phyloP scores from a whole-genome alignment of 2,329 filamentous ascomycete genomes.

The Hysterium pulicare region DNA sequence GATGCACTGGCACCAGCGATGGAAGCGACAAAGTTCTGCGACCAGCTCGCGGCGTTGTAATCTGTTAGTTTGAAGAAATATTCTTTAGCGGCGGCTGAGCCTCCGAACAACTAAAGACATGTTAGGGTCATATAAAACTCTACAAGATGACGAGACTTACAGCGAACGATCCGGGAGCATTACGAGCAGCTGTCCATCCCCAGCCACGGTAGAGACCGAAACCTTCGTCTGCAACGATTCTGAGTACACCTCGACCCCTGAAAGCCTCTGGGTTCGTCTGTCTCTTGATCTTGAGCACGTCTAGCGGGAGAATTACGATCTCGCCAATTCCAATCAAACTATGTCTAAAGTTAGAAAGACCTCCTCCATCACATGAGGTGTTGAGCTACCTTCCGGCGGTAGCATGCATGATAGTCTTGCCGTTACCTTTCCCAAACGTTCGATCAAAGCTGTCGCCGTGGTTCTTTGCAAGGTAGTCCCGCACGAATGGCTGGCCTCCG shows the following conservation, averaged over 20 bases:
- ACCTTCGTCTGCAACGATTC: constrained; percentile 88
- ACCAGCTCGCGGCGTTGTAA: constrained; percentile 93
- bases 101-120: constrained; percentile 75
- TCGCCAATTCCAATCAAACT: constrained; percentile 96
- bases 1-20: constrained; percentile 93
- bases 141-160: too few species aligned
- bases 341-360: constrained; percentile 2
- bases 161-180: constrained; percentile 94
- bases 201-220: constrained; percentile 94
- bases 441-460: constrained; percentile 80
- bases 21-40: constrained; percentile 95
- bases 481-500: constrained; percentile 90
- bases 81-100: constrained; percentile 95
- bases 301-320: constrained; percentile 89
- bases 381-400: constrained; percentile 77
- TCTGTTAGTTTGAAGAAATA: constrained; percentile 86
- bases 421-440: constrained; percentile 92
- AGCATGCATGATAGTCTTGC: constrained; percentile 97
- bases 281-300: constrained; percentile 98
- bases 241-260: constrained; percentile 84
- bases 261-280: constrained; percentile 99
- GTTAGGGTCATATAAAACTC: too few species aligned
- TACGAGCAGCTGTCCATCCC: constrained; percentile 96
- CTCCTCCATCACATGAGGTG: too few species aligned
- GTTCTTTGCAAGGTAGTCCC: constrained; percentile 80